Evolutionary conservation across 2,329 filamentous ascomycete genomes (phyloP), one percentile per base, ranked within the genome.

Genomic region (Verticillium nubilum): DNA sequence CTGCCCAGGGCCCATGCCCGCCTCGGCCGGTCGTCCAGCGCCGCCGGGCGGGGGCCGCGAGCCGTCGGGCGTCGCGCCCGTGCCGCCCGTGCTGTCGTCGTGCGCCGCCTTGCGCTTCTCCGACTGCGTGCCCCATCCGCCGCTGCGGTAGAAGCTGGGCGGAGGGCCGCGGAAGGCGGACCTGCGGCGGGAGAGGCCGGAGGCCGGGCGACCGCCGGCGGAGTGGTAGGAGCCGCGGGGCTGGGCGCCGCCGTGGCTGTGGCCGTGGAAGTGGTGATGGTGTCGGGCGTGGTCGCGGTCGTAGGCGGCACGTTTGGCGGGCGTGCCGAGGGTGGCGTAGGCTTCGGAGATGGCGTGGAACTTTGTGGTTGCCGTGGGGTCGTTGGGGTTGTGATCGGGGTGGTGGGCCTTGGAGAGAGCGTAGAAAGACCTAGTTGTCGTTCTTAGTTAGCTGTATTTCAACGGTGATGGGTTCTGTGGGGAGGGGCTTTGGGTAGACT

Each of bases 361-460:
- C 71, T 88, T 90, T 60, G 84, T 77, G 4, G 87, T 80, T 63
- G 93, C 90, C 60, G 77, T 71, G 4, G 90, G 89, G 74, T 97
- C 89, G 66, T 83, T 71, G 61, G 83, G 91, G 80, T 98, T 96
- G 71, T 87, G 86, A 80, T 99, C 95, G 1, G 95, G 95, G 75
- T 99, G 95, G 81, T 97, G 89, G 58, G 83, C 78, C 76, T 97
- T 96, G 70, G 92, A 97, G 72, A 98, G 90, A 62, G 83, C 76
- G 81, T 97, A 98, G 84, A 97, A 99, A 66, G 85, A 85, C 68
- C 84, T 87, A 60, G 28, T 42, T 7, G 31, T 29, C n/a, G 10
- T 5, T 57, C 33, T 58, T 59, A 23, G 57, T 53, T 37, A 59
- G 56, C 19, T 35, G 0, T 35, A 15, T 13, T 52, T 52, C 2